These are phyloP conservation scores for Oldenlandia corymbosa DNA, from an alignment of 257 asterid genomes.

Conservation along the genomic window DNA sequence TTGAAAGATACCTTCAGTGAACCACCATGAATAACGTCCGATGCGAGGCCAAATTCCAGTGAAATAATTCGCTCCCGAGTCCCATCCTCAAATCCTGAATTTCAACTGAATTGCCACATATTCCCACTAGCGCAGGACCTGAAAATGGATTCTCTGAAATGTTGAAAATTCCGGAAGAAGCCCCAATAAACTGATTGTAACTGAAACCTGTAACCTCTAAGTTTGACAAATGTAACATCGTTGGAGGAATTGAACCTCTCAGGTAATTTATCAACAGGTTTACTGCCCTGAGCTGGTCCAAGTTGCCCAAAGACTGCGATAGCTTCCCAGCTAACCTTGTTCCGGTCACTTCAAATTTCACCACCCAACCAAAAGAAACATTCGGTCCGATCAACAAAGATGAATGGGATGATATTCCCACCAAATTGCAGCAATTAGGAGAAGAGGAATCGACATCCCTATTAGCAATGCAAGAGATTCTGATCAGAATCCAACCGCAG, in stretches of 20 bases:
- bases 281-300: slow-evolving; percentile 6
- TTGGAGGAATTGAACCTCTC: neutral
- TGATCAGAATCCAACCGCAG: too few relatives aligned
- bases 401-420: slow-evolving; percentile 67
- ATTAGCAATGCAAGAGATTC: too few relatives aligned
- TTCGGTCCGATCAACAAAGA: too few relatives aligned
- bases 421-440: slow-evolving; percentile 58
- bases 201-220: slow-evolving; percentile 5
- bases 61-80: neutral
- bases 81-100: neutral
- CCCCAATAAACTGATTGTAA: neutral
- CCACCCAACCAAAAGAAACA: slow-evolving; percentile 18
- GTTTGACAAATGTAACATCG: slow-evolving; percentile 1
- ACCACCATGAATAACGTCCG: neutral
- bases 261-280: neutral
- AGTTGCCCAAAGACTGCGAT: slow-evolving; percentile 6
- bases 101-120: neutral
- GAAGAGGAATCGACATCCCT: slow-evolving; percentile 44
- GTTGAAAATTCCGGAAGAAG: neutral
- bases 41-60: neutral
- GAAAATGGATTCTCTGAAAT: neutral
- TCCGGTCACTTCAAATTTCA: neutral
- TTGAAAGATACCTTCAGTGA: neutral
- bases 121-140: neutral
- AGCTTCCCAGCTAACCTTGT: neutral